Evolutionary conservation across 1,284 basidiomycete genomes (phyloP).

Genomic region (Caloboletus firmus): DNA sequence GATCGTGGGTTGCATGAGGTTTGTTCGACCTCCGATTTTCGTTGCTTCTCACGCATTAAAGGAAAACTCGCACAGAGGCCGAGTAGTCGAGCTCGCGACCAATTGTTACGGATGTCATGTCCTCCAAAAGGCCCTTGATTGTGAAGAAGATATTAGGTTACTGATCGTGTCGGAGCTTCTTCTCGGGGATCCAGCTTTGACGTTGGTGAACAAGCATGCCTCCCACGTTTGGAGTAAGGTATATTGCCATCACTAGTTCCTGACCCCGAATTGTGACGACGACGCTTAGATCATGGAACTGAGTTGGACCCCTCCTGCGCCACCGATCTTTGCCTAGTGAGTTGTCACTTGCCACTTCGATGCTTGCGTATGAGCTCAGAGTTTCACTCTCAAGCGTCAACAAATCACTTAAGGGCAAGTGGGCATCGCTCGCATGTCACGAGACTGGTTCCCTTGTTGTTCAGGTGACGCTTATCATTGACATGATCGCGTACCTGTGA

Average conservation of each 20-base stretch:
- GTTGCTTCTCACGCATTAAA: constrained; percentile 10
- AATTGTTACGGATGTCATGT: constrained; percentile 87
- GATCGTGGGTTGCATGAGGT: constrained; percentile 81
- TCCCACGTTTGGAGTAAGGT: constrained; percentile 88
- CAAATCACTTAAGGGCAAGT: constrained; percentile 78
- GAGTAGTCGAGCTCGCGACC: constrained; percentile 78
- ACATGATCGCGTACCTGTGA: constrained; percentile 1
- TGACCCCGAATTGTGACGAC: constrained; percentile 4
- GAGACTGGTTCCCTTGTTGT: constrained; percentile 83
- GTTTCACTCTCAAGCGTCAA: constrained; percentile 58
- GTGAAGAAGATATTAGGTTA: constrained; percentile 77
- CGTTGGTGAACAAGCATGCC: constrained; percentile 82
- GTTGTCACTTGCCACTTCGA: constrained; percentile 29
- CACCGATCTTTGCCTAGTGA: constrained; percentile 80
- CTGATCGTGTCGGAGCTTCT: constrained; percentile 79
- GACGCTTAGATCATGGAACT: constrained; percentile 72
- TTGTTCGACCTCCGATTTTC: constrained; percentile 14
- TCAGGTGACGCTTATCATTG: constrained; percentile 47
- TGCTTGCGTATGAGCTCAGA: constrained; percentile 1
- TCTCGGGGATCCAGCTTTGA: constrained; percentile 75
- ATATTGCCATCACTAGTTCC: constrained; percentile 12
- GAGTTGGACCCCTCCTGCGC: constrained; percentile 77
- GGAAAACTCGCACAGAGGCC: constrained; percentile 48
- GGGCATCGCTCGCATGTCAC: constrained; percentile 84
- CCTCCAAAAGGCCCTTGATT: constrained; percentile 83